Base-by-base conservation (phyloP, 2,329 filamentous ascomycete species). In the Calonectria multiphialidica region DNA sequence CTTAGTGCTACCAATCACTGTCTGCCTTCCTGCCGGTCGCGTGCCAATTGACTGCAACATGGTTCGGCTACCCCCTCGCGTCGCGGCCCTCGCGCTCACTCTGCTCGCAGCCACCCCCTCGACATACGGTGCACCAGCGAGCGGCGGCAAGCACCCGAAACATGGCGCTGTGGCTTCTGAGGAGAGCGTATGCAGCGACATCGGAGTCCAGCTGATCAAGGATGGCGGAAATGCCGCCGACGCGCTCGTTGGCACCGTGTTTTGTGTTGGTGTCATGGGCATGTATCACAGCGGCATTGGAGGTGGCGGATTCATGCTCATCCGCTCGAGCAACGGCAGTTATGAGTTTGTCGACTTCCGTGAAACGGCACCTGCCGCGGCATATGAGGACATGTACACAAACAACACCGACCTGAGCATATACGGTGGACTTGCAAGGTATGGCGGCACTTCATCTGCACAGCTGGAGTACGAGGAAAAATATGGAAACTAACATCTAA, bases 341-440 rank as follows among this genome's bases (percentile, higher is more conserved):
- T 96, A 95, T 79, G 94, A 97, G 77, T 93, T 91, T 75, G 91
- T 98, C 75, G 95, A 98, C 81, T 98, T 97, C 81, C 89, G 95
- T 18, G 95, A 98, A 82, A 94, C 91, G 0, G 95, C 95, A 0
- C 95, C 95, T 1, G 94, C 92, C 0, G 94, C 94, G 1, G 92
- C 94, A 0, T 93, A 89, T 73, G 87, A 96, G 81, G 90, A 95
- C 76, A 98, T 98, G 95, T 98, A 92, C 83, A 90, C 90, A 66
- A 90, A 93, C 72, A 90, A 95, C 75, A 89, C 87, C 0, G 84
- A 88, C 5, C 88, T 88, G 2, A 94, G 93, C 62, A 84, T 95
- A 4, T 88, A 86, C 45, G 93, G 94, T 9, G 95, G 95, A 7
- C 84, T 96, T 30, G 94, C 94, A 40, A 90, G 87, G 80, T 95